Base-by-base conservation (phyloP, 306 rosid genomes). In the Casuarina glauca region DNA sequence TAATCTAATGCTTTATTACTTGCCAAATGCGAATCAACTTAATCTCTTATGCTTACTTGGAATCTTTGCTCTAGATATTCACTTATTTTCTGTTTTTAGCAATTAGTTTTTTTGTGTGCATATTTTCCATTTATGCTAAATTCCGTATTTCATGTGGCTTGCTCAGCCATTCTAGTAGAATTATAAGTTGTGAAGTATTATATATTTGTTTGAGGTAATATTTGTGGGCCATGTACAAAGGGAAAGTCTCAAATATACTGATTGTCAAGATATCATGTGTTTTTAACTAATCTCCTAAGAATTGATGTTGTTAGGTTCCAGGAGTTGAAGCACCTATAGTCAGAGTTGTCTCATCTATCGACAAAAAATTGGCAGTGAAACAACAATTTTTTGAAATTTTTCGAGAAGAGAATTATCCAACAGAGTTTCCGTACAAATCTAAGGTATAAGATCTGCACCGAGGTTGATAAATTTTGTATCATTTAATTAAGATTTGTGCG, bases 371-470 rank as follows among this genome's bases (percentile, higher is more conserved):
- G 81, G 98, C 93, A 88, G 99, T 96, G 73, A 96, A 96, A 83
- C 97, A 84, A 77, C 86, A 96, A 38, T 96, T 93, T 89, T 79
- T 93, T 78, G 99, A 96, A 81, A 93, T 93, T 72, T 96, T 96
- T 87, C 96, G 86, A 75, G 98, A 96, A 84, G 99, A 96, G 55
- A 93, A 96, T 84, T 93, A 96, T 85, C 97, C 99, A 16, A 87
- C 90, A 9, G 98, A 96, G 78, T 96, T 96, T 75, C 99, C 98
- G n/a, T 96, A 96, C 72, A 96, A 93, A 86, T 96, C 99, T 12
- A 96, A 96, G 97, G 99, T 93, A 77, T 39, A 61, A 76, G 72
- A 49, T 19, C 20, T 39, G 26, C 80, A 43, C 5, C 36, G 57
- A n/a, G 55, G 42, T 36, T 53, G 26, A 51, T 63, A 63, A 3